These are phyloP conservation scores for Dendrostoma leiphaemia DNA, from an alignment of 2,329 filamentous ascomycete genomes.

Conservation along the genomic window DNA sequence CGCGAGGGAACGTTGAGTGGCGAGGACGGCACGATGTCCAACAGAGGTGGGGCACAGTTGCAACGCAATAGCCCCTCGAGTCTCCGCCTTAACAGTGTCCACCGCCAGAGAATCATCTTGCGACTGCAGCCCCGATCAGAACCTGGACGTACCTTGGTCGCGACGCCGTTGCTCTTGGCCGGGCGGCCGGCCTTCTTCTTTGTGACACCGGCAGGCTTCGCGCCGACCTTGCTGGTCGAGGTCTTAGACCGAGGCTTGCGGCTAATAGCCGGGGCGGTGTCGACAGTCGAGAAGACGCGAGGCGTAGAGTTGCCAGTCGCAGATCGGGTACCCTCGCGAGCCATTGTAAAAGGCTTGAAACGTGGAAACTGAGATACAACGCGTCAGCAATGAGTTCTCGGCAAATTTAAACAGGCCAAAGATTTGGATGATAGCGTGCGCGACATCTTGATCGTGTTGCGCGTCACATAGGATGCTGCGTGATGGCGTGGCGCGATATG, in stretches of 20 bases:
- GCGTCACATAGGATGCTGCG: not conserved
- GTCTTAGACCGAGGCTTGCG: slow-evolving; percentile 32
- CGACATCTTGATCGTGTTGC: not conserved
- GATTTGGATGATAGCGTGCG: not conserved
- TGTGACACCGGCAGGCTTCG: slow-evolving; percentile 32
- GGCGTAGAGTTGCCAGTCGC: slow-evolving; percentile 52
- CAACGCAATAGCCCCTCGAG: too few relatives aligned
- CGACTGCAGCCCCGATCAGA: too few relatives aligned
- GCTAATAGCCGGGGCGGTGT: slow-evolving; percentile 45
- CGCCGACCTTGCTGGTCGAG: slow-evolving; percentile 24
- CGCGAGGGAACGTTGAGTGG: too few relatives aligned
- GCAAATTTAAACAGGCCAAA: too few relatives aligned
- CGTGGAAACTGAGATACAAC: not conserved
- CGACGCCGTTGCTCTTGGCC: slow-evolving; percentile 34
- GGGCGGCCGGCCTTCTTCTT: slow-evolving; percentile 38
- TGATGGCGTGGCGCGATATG: not conserved
- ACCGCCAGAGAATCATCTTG: too few relatives aligned
- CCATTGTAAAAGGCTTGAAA: slow-evolving; percentile 32
- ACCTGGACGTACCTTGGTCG: slow-evolving; percentile 28
- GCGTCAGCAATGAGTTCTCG: slow-evolving; percentile 1
- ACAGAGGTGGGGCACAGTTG: too few relatives aligned
- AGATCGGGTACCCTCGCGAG: slow-evolving; percentile 51
- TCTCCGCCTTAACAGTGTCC: too few relatives aligned
- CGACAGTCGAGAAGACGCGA: slow-evolving; percentile 48
- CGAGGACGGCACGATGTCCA: too few relatives aligned